Evolutionary conservation across 2,329 filamentous ascomycete species (phyloP), one percentile per base, ranked within the genome.

Genomic region (Ophidiomyces ophidiicola): DNA sequence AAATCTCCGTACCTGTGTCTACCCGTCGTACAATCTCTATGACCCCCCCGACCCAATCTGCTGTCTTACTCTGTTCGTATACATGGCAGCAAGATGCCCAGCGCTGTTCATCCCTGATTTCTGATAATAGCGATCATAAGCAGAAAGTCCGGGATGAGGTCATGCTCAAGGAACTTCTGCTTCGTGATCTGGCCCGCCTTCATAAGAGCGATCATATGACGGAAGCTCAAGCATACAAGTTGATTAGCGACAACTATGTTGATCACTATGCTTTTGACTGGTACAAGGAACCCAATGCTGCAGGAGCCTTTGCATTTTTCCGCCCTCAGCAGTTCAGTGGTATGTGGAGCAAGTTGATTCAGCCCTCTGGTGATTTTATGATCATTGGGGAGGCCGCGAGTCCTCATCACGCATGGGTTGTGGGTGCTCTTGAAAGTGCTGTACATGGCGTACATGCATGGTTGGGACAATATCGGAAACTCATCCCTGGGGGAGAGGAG

Each of bases 201-300:
- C 30, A 32, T 19, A 32, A 20, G 15, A 32, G n/a, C 15, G 15
- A 18, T 5, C 7, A 14, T 10, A 32, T 19, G 30, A 32, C 15
- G 8, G 30, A 32, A 11, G 17, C 19, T 6, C 3, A 32, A 7
- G 3, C 21, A 3, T 32, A 32, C 17, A 7, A 32, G 6, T 11
- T 32, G 3, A 32, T 32, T n/a, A 32, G 17, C 17, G 5, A 20
- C 17, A 19, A 19, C 5, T 32, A 32, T n/a, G n/a, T 32, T 15
- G 30, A 32, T 11, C 30, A 32, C 30, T 11, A 32, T 11, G 15
- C 30, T 11, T 32, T 32, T 19, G 30, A 32, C 10, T 32, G 30
- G 30, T 34, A 34, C 32, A 34, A 23, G 19, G 32, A 34, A n/a
- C 32, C 32, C 5, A 23, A 23, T 12, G 32, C 32, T 15, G 15